Conservation (phyloP, 345 rosid species). For the Toxicodendron radicans region DNA sequence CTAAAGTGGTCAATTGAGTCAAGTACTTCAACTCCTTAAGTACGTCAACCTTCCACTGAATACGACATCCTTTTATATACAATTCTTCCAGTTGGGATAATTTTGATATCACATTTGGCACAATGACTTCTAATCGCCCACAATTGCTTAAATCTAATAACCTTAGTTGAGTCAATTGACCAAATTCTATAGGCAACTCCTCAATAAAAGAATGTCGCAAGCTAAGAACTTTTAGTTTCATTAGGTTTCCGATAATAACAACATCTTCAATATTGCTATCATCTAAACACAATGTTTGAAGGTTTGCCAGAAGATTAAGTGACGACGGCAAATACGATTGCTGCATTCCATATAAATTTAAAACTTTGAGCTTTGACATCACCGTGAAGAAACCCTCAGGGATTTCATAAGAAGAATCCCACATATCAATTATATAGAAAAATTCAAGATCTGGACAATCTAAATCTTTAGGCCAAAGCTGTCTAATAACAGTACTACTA, state of each 20-base stretch:
- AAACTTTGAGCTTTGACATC: conserved; percentile 24
- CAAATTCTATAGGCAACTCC: no score
- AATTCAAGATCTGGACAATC: conserved; percentile 20
- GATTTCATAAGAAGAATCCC: accelerated
- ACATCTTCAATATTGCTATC: background rate
- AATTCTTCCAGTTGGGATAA: no score
- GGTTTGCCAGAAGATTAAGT: background rate
- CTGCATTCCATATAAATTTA: conserved; percentile 1
- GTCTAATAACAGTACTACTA: no score
- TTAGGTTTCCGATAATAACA: background rate
- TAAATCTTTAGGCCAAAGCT: no score
- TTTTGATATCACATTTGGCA: no score
- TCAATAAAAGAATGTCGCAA: conserved; percentile 1
- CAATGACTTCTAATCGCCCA: no score
- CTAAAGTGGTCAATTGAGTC: no score
- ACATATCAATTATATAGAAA: background rate
- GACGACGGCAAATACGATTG: conserved; percentile 13
- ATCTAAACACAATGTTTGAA: conserved; percentile 24
- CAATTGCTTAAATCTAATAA: no score
- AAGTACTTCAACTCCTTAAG: no score
- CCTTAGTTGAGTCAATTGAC: no score
- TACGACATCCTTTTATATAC: no score
- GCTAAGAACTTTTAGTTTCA: conserved; percentile 22
- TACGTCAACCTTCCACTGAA: no score
- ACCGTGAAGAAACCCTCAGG: conserved; percentile 16